Percentiles rank a stretch among this genome's conserved stretches.
phyloP scores from a whole-genome alignment of 257 asterid genomes.

The Nicotiana benthamiana region DNA sequence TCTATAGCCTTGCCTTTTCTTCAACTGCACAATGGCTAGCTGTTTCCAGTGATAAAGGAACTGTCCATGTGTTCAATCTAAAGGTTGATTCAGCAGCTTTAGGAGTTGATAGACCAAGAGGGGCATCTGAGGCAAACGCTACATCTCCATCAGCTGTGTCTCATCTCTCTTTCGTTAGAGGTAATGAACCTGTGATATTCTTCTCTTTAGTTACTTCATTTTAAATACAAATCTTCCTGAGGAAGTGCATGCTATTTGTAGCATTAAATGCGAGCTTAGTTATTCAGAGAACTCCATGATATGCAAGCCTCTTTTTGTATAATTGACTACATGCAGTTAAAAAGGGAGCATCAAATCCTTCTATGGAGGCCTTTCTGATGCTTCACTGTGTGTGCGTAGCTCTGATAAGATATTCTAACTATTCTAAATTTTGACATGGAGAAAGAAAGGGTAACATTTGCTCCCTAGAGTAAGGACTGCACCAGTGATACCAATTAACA shows the following conservation, averaged over 20 bases:
- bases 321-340: background rate
- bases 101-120: slow-evolving; percentile 43
- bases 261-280: background rate
- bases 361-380: background rate
- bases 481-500: background rate
- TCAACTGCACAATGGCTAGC: slow-evolving; percentile 87
- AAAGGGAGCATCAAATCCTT: background rate
- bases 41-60: slow-evolving; percentile 94
- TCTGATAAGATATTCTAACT: background rate
- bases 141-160: slow-evolving; percentile 45
- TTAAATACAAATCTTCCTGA: background rate
- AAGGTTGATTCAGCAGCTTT: slow-evolving; percentile 52
- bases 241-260: background rate
- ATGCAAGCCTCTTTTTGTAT: background rate
- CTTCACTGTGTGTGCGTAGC: background rate
- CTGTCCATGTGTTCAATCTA: slow-evolving; percentile 79
- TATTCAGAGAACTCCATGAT: background rate
- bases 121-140: slow-evolving; percentile 39
- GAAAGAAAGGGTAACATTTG: background rate
- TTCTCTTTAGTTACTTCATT: background rate
- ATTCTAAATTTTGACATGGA: background rate
- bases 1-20: slow-evolving; percentile 78
- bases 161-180: slow-evolving; percentile 81
- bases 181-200: slow-evolving; percentile 22
- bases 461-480: background rate